Evolutionary conservation across 768 basidiomycete species (phyloP), one percentile per base, ranked within the genome.

Genomic region (Candolleomyces eurysporus): DNA sequence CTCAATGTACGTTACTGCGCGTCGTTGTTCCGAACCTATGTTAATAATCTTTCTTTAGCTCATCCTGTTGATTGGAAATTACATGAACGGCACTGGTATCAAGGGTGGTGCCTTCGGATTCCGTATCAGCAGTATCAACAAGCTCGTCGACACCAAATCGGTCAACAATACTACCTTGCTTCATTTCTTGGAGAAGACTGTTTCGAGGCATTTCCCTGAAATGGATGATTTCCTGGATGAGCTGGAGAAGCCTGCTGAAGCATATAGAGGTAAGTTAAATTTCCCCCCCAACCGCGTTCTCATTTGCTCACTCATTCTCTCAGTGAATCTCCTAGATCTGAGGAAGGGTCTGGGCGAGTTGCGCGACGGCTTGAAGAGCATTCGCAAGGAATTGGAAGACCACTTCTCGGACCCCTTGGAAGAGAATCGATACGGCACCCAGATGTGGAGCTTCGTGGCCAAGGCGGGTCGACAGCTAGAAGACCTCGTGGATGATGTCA

Each of bases 61-160:
- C 46, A 97, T 98, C 65, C 87, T 99, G 14, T 82, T 96, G 66
- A 86, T 99, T 66, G 96, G 96, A 48, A 99, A 99, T 72, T 99
- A 94, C 73, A 95, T 98, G 89, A 99, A 99, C 71, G 94, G 95
- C 6, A 90, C 94, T 57, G 94, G 96, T 58, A 84, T 94, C 67
- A 97, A 96, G 72, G 96, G 96, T 59, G 96, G 96, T 36, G 97
- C 97, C 1, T 96, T 92, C 67, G 96, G 96, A 61, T 99, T 99
- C 84, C 87, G 91, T 68, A 87, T 98, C 57, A 94, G 93, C 76
- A 96, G 95, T 73, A 96, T 99, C 75, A 98, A 99, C 78, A 95
- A 95, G 94, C 82, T 99, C 57, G 96, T 97, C 43, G 97, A 99
- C 70, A 99, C 96, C 5, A 99, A 99, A 75, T 96, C 95, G 5